Evolutionary conservation across 139 green algal species (phyloP).

Genomic region (Chlamydomonas incerta): DNA sequence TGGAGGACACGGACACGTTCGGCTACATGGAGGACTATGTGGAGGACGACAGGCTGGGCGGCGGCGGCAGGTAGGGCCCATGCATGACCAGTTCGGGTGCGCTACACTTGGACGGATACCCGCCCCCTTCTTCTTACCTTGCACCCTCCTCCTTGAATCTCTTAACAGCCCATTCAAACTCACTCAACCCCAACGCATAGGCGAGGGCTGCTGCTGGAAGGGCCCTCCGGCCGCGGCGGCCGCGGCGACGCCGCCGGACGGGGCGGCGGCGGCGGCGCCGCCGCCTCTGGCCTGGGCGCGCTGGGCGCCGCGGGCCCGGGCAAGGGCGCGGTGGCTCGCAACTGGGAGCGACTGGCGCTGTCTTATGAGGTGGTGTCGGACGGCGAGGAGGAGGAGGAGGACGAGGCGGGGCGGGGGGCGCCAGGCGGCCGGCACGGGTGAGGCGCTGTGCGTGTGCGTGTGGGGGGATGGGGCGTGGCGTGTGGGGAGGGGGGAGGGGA

Average conservation of each 20-base stretch:
- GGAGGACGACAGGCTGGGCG: conserved; percentile 34
- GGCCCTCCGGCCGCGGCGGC: neutral
- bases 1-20: conserved; percentile 46
- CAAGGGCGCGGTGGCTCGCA: neutral
- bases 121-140: no score
- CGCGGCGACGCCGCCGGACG: neutral
- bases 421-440: neutral
- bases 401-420: no score
- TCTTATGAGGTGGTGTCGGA: conserved; percentile 52
- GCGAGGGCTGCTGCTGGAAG: no score
- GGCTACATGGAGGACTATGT: conserved; percentile 83
- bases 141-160: no score
- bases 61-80: neutral
- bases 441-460: neutral
- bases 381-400: conserved; percentile 35
- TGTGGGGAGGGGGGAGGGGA: no score
- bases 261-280: neutral
- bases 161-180: no score
- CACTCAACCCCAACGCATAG: no score
- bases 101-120: no score
- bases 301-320: neutral
- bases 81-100: no score
- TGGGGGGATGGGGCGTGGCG: neutral
- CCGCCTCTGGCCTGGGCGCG: conserved; percentile 3
- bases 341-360: conserved; percentile 37